A percentile compares a stretch with the other conserved stretches of the same genome.
phyloP scores from a whole-genome alignment of 108 stramenopile genomes.

The Nitzschia sp. region DNA sequence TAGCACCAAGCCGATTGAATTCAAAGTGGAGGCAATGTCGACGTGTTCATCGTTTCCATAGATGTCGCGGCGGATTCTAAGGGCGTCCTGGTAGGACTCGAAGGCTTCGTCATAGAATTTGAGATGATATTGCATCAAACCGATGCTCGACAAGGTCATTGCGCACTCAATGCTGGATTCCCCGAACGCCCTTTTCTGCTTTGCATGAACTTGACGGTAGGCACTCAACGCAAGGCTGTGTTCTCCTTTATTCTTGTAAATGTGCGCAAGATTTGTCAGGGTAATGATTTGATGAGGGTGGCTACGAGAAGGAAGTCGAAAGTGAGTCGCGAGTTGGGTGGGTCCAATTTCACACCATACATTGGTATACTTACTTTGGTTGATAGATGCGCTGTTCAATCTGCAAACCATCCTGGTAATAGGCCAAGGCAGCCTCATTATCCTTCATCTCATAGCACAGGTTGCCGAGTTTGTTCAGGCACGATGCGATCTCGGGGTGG shows the following conservation, averaged over 20 bases:
- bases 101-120: constrained; percentile 41
- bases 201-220: constrained; percentile 40
- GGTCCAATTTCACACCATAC: too few relatives aligned
- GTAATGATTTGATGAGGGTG: constrained; percentile 57
- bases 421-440: constrained; percentile 48
- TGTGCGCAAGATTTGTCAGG: constrained; percentile 44
- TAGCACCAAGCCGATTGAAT: constrained; percentile 68
- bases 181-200: constrained; percentile 40
- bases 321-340: too few relatives aligned
- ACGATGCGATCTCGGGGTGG: constrained; percentile 63
- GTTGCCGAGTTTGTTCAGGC: constrained; percentile 66
- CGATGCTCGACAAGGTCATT: constrained; percentile 56
- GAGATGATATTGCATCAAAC: constrained; percentile 53
- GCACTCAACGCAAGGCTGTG: constrained; percentile 37
- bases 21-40: constrained; percentile 62
- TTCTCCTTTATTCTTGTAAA: constrained; percentile 41
- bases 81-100: constrained; percentile 63
- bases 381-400: constrained; percentile 47
- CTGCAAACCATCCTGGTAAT: constrained; percentile 51
- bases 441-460: constrained; percentile 55
- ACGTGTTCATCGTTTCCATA: constrained; percentile 50
- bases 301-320: too few relatives aligned
- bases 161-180: constrained; percentile 42
- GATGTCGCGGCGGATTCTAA: constrained; percentile 44
- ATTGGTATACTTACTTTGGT: too few relatives aligned